phyloP scores from a whole-genome alignment of 176 grass and related monocot species.

The Rhipidocladum racemiflorum region DNA sequence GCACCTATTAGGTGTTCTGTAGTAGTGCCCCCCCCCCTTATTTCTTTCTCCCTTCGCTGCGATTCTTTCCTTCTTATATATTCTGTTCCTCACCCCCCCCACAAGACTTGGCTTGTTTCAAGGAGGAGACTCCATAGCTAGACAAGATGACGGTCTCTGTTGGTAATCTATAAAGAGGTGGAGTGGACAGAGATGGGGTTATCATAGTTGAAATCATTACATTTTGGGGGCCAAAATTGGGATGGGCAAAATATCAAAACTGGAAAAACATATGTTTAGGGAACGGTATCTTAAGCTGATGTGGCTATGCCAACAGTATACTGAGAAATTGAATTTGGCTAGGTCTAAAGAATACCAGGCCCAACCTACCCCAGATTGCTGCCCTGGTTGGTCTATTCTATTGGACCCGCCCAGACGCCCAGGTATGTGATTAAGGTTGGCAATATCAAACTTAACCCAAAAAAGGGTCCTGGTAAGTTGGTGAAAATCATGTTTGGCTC shows the following conservation, averaged over 20 bases:
- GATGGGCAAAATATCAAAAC: constrained; percentile 7
- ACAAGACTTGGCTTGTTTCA: constrained; percentile 22
- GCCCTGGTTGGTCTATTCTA: background rate
- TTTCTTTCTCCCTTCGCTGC: no score
- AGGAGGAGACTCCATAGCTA: background rate
- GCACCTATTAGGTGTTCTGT: no score
- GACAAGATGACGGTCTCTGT: constrained; percentile 14
- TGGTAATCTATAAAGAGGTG: constrained; percentile 36
- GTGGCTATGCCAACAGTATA: constrained; percentile 14
- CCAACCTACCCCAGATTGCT: background rate
- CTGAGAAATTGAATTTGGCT: background rate
- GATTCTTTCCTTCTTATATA: no score
- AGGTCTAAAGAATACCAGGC: background rate
- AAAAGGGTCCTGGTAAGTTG: background rate
- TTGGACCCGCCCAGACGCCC: background rate
- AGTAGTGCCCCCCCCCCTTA: no score
- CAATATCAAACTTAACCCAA: background rate
- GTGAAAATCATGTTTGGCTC: constrained; percentile 14
- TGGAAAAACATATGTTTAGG: background rate
- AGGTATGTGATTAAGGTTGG: constrained; percentile 19
- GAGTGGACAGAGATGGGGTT: background rate
- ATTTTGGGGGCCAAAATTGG: background rate
- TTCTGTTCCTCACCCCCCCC: no score
- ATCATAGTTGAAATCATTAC: constrained; percentile 39
- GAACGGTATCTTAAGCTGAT: background rate